Conservation (phyloP, 768 basidiomycete species). For the Mycena galopus region DNA sequence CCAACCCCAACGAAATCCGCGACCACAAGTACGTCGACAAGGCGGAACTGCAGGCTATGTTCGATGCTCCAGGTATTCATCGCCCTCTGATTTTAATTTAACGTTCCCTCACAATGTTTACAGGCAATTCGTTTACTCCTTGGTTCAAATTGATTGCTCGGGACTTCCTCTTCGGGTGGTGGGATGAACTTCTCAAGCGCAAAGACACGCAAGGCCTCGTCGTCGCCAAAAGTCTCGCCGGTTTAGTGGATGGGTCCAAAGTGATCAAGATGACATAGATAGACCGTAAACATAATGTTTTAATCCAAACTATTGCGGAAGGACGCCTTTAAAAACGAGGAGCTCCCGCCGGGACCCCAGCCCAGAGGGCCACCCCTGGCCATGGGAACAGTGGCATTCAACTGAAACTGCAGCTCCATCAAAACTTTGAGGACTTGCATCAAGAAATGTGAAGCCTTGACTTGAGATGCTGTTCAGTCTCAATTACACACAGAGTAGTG, state of each 20-base stretch:
- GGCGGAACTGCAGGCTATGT: slow-evolving; percentile 92
- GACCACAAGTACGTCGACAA: slow-evolving; percentile 93
- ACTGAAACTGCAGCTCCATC: slow-evolving; percentile 66
- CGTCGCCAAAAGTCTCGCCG: slow-evolving; percentile 72
- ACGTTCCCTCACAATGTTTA: slow-evolving; percentile 5
- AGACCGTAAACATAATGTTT: slow-evolving; percentile 35
- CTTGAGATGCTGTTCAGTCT: slow-evolving; percentile 42
- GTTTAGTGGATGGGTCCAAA: slow-evolving; percentile 77
- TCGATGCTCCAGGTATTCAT: slow-evolving; percentile 78
- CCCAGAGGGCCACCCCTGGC: slow-evolving; percentile 60
- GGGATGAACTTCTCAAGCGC: slow-evolving; percentile 88
- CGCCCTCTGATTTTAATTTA: neutral
- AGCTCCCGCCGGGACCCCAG: slow-evolving; percentile 66
- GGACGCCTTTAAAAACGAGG: slow-evolving; percentile 71
- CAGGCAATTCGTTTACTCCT: slow-evolving; percentile 93
- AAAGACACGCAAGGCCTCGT: slow-evolving; percentile 69
- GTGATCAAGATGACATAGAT: slow-evolving; percentile 73
- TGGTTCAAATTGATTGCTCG: slow-evolving; percentile 99
- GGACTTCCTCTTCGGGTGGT: slow-evolving; percentile 98
- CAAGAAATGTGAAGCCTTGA: slow-evolving; percentile 68
- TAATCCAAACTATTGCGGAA: slow-evolving; percentile 11
- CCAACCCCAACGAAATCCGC: slow-evolving; percentile 93
- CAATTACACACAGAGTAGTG: slow-evolving; percentile 36
- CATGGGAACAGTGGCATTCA: slow-evolving; percentile 78
- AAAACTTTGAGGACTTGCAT: slow-evolving; percentile 75